Percentiles rank a stretch among this genome's conserved stretches.
These are phyloP conservation scores for Toxoplasma gondii DNA, from an alignment of 169 alveolate genomes.

Conservation along the genomic window DNA sequence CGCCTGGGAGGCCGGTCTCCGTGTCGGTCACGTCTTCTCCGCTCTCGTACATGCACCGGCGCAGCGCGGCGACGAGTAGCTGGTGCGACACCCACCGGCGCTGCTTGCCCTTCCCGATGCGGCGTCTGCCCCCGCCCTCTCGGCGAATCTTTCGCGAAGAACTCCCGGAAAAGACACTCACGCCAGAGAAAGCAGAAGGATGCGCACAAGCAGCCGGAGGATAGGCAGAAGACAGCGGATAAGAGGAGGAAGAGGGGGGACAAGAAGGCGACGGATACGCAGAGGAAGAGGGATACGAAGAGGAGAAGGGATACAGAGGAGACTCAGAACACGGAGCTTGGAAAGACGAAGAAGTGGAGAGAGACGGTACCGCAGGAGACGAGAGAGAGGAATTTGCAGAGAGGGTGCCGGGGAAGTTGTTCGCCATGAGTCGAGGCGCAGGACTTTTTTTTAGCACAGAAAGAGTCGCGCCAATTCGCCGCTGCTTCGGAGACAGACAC, in stretches of 20 bases:
- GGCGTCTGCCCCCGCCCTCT: slow-evolving; percentile 56
- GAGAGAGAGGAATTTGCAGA: too few relatives aligned
- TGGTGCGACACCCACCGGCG: slow-evolving; percentile 62
- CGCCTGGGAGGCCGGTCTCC: slow-evolving; percentile 19
- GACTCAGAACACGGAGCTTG: too few relatives aligned
- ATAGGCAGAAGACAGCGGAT: not conserved
- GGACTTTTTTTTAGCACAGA: too few relatives aligned
- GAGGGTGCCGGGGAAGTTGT: too few relatives aligned
- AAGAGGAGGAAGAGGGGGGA: not conserved
- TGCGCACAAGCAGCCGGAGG: not conserved
- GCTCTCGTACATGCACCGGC: slow-evolving; percentile 30
- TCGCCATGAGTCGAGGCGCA: too few relatives aligned
- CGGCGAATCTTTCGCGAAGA: slow-evolving; percentile 41
- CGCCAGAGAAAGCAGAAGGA: not conserved
- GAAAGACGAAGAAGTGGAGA: too few relatives aligned
- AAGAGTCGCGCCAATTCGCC: too few relatives aligned
- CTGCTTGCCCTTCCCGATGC: slow-evolving; percentile 54
- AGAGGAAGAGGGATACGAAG: not conserved
- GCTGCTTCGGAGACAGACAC: too few relatives aligned
- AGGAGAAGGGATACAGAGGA: too few relatives aligned
- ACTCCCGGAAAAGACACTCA: not conserved
- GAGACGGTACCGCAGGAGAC: too few relatives aligned
- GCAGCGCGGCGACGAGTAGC: slow-evolving; percentile 63
- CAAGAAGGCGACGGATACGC: not conserved
- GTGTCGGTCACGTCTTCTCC: slow-evolving; percentile 53